These are phyloP conservation scores for Pseudophaeomoniella oleicola DNA, from an alignment of 2,329 filamentous ascomycete species.

Conservation along the genomic window DNA sequence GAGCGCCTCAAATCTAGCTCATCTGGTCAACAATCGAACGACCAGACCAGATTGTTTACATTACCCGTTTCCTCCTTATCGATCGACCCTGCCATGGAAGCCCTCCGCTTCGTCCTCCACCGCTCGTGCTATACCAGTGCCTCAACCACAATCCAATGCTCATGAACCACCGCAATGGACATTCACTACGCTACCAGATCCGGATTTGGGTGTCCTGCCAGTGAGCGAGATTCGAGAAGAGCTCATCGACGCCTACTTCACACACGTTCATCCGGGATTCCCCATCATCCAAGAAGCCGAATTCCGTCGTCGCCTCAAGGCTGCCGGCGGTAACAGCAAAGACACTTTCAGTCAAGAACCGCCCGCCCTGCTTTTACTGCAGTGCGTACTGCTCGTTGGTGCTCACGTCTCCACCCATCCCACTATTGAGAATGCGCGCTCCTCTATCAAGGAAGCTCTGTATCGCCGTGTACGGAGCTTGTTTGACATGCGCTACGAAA, in stretches of 20 bases:
- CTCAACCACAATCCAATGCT: no score
- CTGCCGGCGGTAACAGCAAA: conserved; percentile 4
- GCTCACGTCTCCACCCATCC: conserved; percentile 13
- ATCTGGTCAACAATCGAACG: no score
- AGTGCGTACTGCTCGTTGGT: conserved; percentile 15
- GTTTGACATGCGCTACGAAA: conserved; percentile 15
- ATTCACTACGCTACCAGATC: no score
- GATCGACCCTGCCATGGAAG: no score
- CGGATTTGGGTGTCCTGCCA: no score
- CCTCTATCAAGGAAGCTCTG: conserved; percentile 11
- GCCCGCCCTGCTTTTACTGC: conserved; percentile 15
- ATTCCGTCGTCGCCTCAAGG: no score
- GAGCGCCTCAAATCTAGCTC: no score
- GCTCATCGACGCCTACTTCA: conserved; percentile 14
- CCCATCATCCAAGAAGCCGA: conserved; percentile 13
- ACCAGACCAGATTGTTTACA: no score
- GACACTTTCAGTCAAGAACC: conserved; percentile 7
- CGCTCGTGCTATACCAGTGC: no score
- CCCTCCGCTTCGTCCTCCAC: no score
- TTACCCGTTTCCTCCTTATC: no score
- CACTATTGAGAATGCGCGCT: conserved; percentile 10
- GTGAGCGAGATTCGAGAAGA: conserved; percentile 10
- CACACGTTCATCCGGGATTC: conserved; percentile 14
- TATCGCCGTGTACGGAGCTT: conserved; percentile 14
- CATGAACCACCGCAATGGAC: no score